A percentile compares a stretch with the other conserved stretches of the same genome.
These are phyloP conservation scores for Ascochyta koolunga DNA, from an alignment of 2,329 filamentous ascomycete genomes.

Conservation along the genomic window DNA sequence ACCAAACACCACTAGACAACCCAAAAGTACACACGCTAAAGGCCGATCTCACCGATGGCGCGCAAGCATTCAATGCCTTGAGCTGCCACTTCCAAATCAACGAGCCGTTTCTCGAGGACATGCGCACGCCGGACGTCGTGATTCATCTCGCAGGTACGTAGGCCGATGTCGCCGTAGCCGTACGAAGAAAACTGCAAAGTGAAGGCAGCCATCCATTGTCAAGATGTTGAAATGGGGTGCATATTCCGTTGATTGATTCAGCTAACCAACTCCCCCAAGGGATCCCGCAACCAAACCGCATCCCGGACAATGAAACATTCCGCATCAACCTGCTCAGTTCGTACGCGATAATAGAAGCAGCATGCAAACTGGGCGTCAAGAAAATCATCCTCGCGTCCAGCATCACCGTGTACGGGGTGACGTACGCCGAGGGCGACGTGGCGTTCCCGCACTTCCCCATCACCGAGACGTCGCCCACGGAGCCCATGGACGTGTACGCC, in stretches of 20 bases:
- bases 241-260: too few relatives aligned
- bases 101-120: conserved; percentile 44
- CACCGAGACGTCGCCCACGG: conserved; percentile 62
- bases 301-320: conserved; percentile 66
- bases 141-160: conserved; percentile 63
- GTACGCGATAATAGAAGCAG: conserved; percentile 67
- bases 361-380: conserved; percentile 64
- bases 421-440: conserved; percentile 62
- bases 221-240: too few relatives aligned
- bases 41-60: conserved; percentile 60
- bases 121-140: conserved; percentile 60
- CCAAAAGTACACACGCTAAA: conserved; percentile 59
- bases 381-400: conserved; percentile 66
- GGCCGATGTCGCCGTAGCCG: background rate
- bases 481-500: conserved; percentile 66
- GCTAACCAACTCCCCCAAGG: conserved; percentile 15
- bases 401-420: conserved; percentile 64
- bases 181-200: background rate
- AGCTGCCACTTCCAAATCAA: conserved; percentile 61
- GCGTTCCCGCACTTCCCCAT: conserved; percentile 64
- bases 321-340: conserved; percentile 42
- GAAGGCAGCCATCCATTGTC: too few relatives aligned
- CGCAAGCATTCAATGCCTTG: conserved; percentile 62
- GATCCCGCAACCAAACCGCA: conserved; percentile 62
- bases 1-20: conserved; percentile 54